phyloP scores from a whole-genome alignment of 805 yeast species.

The Yarrowia keelungensis region DNA sequence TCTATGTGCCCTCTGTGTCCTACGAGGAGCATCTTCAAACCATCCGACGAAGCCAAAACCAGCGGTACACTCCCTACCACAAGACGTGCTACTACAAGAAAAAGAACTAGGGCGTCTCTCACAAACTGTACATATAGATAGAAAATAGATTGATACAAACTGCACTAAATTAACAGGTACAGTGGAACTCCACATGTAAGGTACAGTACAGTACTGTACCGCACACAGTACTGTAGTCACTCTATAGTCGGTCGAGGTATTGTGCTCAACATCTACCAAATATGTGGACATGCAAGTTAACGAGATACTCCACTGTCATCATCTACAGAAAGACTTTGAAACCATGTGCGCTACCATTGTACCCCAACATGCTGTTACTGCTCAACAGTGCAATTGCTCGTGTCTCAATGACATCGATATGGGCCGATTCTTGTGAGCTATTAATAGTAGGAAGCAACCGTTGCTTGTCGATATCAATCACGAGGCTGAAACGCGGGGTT shows the following conservation, averaged over 20 bases:
- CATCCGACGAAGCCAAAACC: not conserved
- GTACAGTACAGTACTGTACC: no score
- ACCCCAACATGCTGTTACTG: no score
- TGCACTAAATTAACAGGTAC: no score
- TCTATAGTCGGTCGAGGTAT: no score
- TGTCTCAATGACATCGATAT: not conserved
- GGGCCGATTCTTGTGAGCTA: not conserved
- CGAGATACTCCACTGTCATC: no score
- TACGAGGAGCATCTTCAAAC: not conserved
- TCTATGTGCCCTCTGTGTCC: not conserved
- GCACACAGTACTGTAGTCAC: no score
- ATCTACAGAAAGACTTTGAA: no score
- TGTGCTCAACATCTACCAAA: no score
- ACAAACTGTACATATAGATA: not conserved
- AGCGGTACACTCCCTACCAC: not conserved
- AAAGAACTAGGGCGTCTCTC: not conserved
- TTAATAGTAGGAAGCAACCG: not conserved
- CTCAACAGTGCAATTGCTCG: no score
- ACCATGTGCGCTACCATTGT: no score
- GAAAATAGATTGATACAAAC: not conserved
- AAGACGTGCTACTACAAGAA: conserved; percentile 1
- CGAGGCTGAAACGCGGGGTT: not conserved
- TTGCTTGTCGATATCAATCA: not conserved
- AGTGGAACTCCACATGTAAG: no score
- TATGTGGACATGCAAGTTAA: no score